phyloP scores from a whole-genome alignment of 2,329 filamentous ascomycete genomes.

The Sclerotiophoma versabilis region DNA sequence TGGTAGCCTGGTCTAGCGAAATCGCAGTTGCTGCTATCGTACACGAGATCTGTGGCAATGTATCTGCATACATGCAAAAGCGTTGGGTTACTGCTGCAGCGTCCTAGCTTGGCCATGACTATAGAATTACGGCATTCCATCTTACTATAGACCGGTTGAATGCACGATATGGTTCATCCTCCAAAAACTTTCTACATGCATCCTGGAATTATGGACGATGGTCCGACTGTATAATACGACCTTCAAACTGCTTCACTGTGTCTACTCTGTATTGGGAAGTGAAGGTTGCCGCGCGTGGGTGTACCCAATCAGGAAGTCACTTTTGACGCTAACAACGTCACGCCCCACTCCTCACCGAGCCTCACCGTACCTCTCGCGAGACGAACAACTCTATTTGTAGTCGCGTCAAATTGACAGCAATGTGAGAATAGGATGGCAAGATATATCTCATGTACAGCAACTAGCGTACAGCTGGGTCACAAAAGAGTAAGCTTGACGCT shows the following conservation, averaged over 20 bases:
- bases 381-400: not conserved
- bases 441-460: conserved; percentile 33
- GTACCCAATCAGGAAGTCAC: conserved; percentile 1
- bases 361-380: not conserved
- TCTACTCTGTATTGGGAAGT: not conserved
- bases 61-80: not conserved
- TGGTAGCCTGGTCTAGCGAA: conserved; percentile 13
- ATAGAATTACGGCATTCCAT: conserved; percentile 10
- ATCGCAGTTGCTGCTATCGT: not conserved
- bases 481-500: conserved; percentile 31
- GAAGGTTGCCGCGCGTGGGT: not conserved
- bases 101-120: conserved; percentile 3
- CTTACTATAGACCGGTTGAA: conserved; percentile 16
- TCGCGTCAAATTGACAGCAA: not conserved
- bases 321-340: conserved; percentile 17
- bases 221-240: not conserved
- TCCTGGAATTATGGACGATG: too few relatives aligned
- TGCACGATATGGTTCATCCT: conserved; percentile 9
- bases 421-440: conserved; percentile 21
- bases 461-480: conserved; percentile 31
- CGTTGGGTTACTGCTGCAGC: conserved; percentile 3
- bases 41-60: not conserved
- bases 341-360: conserved; percentile 11
- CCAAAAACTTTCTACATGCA: not conserved
- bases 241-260: not conserved